A percentile compares a stretch with the other conserved stretches of the same genome.
Conservation (phyloP, 2,329 filamentous ascomycete genomes). For the Trichoderma sp. region DNA sequence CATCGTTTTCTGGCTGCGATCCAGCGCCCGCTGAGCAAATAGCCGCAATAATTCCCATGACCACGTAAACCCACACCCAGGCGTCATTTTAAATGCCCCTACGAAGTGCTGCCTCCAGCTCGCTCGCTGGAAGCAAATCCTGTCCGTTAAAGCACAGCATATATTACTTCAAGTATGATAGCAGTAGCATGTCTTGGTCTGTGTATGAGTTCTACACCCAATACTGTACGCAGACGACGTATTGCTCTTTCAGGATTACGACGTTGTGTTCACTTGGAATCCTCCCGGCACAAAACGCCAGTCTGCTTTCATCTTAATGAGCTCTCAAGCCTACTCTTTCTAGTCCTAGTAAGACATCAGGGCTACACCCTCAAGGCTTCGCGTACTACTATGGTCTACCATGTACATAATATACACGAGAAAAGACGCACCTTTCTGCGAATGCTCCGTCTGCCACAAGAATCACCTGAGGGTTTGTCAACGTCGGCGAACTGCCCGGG, state of each 20-base stretch:
- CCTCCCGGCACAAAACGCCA: background rate
- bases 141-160: background rate
- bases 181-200: background rate
- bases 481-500: background rate
- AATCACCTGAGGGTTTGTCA: constrained; percentile 9
- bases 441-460: background rate
- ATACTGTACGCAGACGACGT: background rate
- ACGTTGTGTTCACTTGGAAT: background rate
- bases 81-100: background rate
- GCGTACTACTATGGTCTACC: too few relatives aligned
- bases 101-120: background rate
- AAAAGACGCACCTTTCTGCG: background rate
- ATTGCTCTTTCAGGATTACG: background rate
- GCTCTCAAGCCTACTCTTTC: background rate
- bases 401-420: background rate
- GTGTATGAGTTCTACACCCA: background rate
- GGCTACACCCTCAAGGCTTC: background rate
- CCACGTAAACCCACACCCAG: background rate
- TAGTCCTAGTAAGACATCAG: background rate
- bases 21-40: background rate
- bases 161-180: background rate
- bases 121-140: background rate
- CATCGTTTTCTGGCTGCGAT: constrained; percentile 8
- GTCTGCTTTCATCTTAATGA: background rate
- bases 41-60: background rate